A percentile compares a stretch with the other conserved stretches of the same genome.
These are phyloP conservation scores for Phallus indusiatus DNA, from an alignment of 768 basidiomycete species.

Conservation along the genomic window DNA sequence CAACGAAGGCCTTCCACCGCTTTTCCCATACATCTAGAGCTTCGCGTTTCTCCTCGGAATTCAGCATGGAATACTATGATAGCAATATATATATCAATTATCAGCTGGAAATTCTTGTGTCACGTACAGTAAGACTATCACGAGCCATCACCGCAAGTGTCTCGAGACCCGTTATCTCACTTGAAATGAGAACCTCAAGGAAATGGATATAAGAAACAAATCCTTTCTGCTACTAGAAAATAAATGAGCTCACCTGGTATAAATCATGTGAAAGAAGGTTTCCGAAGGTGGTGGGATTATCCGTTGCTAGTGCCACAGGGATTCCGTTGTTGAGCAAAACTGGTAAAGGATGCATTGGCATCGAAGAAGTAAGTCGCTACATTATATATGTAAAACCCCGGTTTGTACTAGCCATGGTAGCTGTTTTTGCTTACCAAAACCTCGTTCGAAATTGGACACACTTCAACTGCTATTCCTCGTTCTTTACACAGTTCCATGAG, in stretches of 20 bases:
- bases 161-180: constrained; percentile 55
- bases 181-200: constrained; percentile 37
- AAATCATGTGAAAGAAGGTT: constrained; percentile 74
- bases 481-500: constrained; percentile 60
- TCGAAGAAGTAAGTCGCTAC: constrained; percentile 69
- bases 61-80: constrained; percentile 44
- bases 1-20: constrained; percentile 39
- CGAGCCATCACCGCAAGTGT: constrained; percentile 55
- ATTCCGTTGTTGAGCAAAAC: constrained; percentile 64
- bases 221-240: background rate
- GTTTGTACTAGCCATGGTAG: background rate
- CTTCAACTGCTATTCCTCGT: constrained; percentile 54
- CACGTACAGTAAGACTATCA: constrained; percentile 51
- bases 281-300: constrained; percentile 71
- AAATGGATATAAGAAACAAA: background rate
- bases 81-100: background rate
- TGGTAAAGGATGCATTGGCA: constrained; percentile 72
- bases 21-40: constrained; percentile 37
- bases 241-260: constrained; percentile 44
- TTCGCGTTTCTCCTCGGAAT: constrained; percentile 32
- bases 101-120: background rate
- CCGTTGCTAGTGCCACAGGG: constrained; percentile 60
- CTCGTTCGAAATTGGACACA: constrained; percentile 82
- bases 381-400: background rate
- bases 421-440: constrained; percentile 40